Percentiles rank a stretch among this genome's conserved stretches.
Evolutionary conservation across 495 filamentous ascomycete genomes (phyloP).

Genomic region (Penicillium parvum): DNA sequence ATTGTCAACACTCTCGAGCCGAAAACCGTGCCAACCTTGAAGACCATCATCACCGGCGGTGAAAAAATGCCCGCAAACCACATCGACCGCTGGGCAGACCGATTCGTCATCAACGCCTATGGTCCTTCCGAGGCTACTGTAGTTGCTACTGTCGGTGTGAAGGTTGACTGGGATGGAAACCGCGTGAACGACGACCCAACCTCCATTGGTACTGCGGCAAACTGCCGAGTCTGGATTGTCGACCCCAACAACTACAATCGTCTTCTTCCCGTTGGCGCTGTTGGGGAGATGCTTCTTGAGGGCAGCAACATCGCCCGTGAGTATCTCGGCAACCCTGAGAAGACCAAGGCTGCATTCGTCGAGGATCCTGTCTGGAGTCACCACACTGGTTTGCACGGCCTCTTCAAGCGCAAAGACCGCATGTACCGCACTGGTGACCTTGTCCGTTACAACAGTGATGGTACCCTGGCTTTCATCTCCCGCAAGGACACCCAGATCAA

Average conservation of each 20-base stretch:
- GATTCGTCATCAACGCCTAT: slow-evolving; percentile 49
- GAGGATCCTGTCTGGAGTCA: slow-evolving; percentile 48
- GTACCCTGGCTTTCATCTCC: slow-evolving; percentile 48
- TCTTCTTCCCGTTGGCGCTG: slow-evolving; percentile 55
- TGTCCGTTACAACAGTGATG: slow-evolving; percentile 50
- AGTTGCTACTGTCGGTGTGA: slow-evolving; percentile 38
- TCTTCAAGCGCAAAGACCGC: slow-evolving; percentile 26
- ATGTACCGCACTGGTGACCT: slow-evolving; percentile 51
- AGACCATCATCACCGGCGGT: slow-evolving; percentile 48
- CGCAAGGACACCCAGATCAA: slow-evolving; percentile 64
- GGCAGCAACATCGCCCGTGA: slow-evolving; percentile 56
- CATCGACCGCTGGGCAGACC: slow-evolving; percentile 40
- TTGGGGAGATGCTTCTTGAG: slow-evolving; percentile 65
- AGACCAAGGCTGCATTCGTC: slow-evolving; percentile 53
- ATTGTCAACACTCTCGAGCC: slow-evolving; percentile 47
- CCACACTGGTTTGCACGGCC: slow-evolving; percentile 17
- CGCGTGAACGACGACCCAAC: slow-evolving; percentile 35
- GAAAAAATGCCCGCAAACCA: slow-evolving; percentile 50
- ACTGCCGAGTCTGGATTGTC: slow-evolving; percentile 54
- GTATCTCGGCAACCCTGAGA: slow-evolving; percentile 54
- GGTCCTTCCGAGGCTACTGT: slow-evolving; percentile 53
- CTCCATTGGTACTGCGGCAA: slow-evolving; percentile 37
- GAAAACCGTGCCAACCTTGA: slow-evolving; percentile 43
- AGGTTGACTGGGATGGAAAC: slow-evolving; percentile 38
- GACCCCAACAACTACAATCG: slow-evolving; percentile 52